Conservation (phyloP, 768 basidiomycete species). For the Termitomyces sp. region DNA sequence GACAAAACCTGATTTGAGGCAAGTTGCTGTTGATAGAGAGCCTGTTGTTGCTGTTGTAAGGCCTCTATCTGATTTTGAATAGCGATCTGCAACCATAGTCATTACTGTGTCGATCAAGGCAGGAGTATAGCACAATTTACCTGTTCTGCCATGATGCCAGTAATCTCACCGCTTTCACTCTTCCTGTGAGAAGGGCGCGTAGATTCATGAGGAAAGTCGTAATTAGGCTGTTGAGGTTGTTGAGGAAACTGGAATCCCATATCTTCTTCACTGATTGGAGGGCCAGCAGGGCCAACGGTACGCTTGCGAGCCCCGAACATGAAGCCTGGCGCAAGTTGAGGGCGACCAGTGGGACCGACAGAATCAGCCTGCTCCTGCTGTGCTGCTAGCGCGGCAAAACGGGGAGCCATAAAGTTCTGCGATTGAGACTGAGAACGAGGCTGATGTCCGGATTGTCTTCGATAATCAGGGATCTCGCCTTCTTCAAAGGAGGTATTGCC, state of each 20-base stretch:
- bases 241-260: conserved; percentile 79
- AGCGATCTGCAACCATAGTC: conserved; percentile 57
- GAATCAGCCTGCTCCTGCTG: conserved; percentile 66
- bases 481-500: conserved; percentile 55
- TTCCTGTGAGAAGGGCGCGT: conserved; percentile 43
- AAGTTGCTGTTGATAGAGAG: conserved; percentile 85
- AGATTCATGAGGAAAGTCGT: conserved; percentile 27
- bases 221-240: conserved; percentile 27
- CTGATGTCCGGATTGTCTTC: conserved; percentile 54
- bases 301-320: conserved; percentile 79
- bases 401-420: conserved; percentile 84
- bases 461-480: conserved; percentile 72
- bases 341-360: conserved; percentile 74
- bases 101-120: not conserved
- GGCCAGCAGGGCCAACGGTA: conserved; percentile 53
- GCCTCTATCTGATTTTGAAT: conserved; percentile 89
- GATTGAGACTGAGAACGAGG: conserved; percentile 76
- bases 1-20: conserved; percentile 85
- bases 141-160: conserved; percentile 95
- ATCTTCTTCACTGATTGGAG: conserved; percentile 80
- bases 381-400: conserved; percentile 78
- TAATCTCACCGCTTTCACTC: conserved; percentile 71
- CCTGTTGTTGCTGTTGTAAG: conserved; percentile 87
- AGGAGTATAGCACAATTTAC: conserved; percentile 40
- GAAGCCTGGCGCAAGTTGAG: conserved; percentile 88